Conservation (phyloP, 2,329 filamentous ascomycete genomes). For the Bipolaris victoriae region DNA sequence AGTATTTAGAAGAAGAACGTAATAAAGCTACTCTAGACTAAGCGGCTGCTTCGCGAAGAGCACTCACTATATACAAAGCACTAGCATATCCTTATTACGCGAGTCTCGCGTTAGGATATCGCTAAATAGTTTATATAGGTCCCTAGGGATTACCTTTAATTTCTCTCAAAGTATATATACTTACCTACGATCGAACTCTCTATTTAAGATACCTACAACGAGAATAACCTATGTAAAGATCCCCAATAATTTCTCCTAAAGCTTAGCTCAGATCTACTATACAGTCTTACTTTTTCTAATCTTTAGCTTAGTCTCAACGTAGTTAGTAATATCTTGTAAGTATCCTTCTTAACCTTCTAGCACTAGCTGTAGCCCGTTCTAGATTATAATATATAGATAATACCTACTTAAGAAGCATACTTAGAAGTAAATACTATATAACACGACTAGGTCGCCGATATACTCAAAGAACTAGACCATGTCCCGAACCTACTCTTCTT, state of each 20-base stretch:
- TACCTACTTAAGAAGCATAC: conserved; percentile 42
- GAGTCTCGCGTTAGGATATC: conserved; percentile 50
- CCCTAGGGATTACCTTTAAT: not conserved
- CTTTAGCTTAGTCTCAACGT: conserved; percentile 27
- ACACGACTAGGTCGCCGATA: conserved; percentile 38
- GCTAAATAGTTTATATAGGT: not conserved
- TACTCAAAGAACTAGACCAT: conserved; percentile 56
- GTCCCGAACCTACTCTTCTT: conserved; percentile 50
- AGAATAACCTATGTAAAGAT: conserved; percentile 52
- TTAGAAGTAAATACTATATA: conserved; percentile 25
- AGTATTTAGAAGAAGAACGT: conserved; percentile 19
- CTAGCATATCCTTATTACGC: conserved; percentile 11
- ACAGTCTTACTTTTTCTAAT: conserved; percentile 25
- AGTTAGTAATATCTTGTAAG: conserved; percentile 44
- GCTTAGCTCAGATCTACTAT: conserved; percentile 31
- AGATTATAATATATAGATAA: conserved; percentile 53
- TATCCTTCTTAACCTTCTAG: conserved; percentile 50
- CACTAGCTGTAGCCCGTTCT: conserved; percentile 33
- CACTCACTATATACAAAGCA: conserved; percentile 27
- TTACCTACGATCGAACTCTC: conserved; percentile 48
- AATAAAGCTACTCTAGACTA: conserved; percentile 23
- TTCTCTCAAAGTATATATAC: not conserved
- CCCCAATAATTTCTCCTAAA: conserved; percentile 50
- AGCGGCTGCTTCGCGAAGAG: conserved; percentile 24
- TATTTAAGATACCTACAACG: conserved; percentile 52